Conservation (phyloP, 2,329 filamentous ascomycete genomes). For the Juglanconis juglandina region DNA sequence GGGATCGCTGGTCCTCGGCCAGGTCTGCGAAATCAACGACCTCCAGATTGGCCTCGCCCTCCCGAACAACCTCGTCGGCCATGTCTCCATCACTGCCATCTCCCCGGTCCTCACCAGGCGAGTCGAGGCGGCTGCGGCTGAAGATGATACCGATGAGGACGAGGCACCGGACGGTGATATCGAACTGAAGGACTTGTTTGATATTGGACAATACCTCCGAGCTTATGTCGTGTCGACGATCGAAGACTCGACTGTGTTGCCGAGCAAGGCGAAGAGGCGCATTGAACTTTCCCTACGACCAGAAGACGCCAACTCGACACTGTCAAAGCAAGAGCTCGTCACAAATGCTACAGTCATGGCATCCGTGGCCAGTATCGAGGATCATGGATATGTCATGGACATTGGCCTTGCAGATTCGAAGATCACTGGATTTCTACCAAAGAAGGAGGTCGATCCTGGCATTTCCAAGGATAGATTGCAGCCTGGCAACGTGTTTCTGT, state of each 20-base stretch:
- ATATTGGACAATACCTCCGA: conserved; percentile 81
- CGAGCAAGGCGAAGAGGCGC: conserved; percentile 67
- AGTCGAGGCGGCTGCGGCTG: conserved; percentile 65
- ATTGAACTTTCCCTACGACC: conserved; percentile 88
- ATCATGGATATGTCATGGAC: conserved; percentile 93
- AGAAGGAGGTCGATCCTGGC: conserved; percentile 70
- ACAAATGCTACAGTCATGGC: conserved; percentile 79
- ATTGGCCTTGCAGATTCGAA: conserved; percentile 68
- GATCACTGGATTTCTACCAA: conserved; percentile 78
- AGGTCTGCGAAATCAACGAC: conserved; percentile 75
- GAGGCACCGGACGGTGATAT: conserved; percentile 55
- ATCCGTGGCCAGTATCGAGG: conserved; percentile 85
- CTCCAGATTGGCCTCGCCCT: conserved; percentile 78
- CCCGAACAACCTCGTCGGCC: conserved; percentile 89
- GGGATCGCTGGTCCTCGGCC: conserved; percentile 83
- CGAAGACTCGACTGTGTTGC: conserved; percentile 52
- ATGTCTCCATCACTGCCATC: conserved; percentile 86
- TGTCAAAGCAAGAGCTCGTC: conserved; percentile 71
- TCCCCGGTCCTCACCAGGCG: conserved; percentile 74
- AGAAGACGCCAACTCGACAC: conserved; percentile 69
- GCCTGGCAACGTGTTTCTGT: conserved; percentile 81
- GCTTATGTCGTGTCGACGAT: conserved; percentile 77
- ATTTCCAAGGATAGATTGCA: conserved; percentile 67
- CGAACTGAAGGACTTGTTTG: conserved; percentile 72
- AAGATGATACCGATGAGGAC: conserved; percentile 54